Percentiles rank a stretch among this genome's conserved stretches.
Evolutionary conservation across 495 filamentous ascomycete genomes (phyloP).

Genomic region (Pseudoneurospora amorphoporcata): DNA sequence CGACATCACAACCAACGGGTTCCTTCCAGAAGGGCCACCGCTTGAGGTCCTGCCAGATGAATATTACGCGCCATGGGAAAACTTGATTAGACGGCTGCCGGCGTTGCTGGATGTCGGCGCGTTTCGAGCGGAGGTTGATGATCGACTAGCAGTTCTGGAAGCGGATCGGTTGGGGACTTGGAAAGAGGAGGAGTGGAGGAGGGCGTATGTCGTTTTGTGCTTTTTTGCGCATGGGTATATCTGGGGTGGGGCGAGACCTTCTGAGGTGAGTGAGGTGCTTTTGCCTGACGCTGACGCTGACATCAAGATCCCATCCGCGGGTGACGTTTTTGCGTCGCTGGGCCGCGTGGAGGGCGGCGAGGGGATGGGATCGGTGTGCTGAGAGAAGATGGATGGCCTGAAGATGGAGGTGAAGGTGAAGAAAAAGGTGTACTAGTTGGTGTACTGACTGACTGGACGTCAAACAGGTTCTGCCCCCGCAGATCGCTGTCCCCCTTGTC

Average conservation of each 20-base stretch:
- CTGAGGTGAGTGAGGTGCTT: slow-evolving; percentile 16
- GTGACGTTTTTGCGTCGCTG: too few species aligned
- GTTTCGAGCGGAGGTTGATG: slow-evolving; percentile 54
- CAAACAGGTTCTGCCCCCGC: slow-evolving; percentile 51
- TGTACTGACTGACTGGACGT: too few species aligned
- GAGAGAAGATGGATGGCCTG: too few species aligned
- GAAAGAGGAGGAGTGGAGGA: slow-evolving; percentile 61
- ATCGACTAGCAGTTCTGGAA: slow-evolving; percentile 53
- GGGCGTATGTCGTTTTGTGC: slow-evolving; percentile 72
- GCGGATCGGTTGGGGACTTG: slow-evolving; percentile 46
- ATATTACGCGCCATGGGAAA: slow-evolving; percentile 79
- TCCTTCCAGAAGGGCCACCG: slow-evolving; percentile 63
- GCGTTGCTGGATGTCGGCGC: slow-evolving; percentile 53
- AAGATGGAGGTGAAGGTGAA: too few species aligned
- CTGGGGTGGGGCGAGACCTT: slow-evolving; percentile 40
- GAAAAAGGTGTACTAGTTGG: too few species aligned
- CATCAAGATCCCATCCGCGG: too few species aligned
- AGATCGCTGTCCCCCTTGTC: slow-evolving; percentile 72
- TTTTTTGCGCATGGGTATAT: slow-evolving; percentile 84
- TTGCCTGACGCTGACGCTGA: too few species aligned
- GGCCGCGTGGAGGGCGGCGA: too few species aligned
- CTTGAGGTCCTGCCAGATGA: slow-evolving; percentile 55
- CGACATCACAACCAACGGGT: slow-evolving; percentile 45
- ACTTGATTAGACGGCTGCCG: slow-evolving; percentile 57
- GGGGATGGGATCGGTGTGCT: too few species aligned